Conservation (phyloP, 139 green algal genomes). For the Volvox reticuliferus region DNA sequence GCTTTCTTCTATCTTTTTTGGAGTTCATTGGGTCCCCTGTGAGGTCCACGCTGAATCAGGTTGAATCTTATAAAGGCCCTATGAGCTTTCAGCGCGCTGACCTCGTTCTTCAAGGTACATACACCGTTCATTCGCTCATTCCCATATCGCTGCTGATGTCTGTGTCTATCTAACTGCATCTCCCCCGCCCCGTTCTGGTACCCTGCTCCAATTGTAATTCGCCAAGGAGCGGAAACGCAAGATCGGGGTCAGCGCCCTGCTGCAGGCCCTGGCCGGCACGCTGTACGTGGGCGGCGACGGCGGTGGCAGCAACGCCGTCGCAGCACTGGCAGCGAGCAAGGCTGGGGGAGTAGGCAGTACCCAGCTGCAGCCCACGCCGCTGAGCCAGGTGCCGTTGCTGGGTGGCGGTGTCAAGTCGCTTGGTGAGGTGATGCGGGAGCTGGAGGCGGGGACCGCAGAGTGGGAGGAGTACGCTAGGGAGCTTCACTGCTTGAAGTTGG, state of each 20-base stretch:
- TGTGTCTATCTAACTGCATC: no score
- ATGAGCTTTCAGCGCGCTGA: no score
- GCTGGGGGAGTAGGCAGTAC: not conserved
- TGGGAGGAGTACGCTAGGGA: not conserved
- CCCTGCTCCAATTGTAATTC: no score
- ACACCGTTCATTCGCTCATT: no score
- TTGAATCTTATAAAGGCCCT: no score
- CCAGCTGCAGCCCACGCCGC: not conserved
- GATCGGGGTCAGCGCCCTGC: not conserved
- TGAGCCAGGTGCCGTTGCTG: not conserved
- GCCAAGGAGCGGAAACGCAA: conserved; percentile 15
- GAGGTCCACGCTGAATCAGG: no score
- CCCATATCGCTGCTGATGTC: no score
- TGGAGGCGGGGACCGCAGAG: not conserved
- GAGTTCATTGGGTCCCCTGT: no score
- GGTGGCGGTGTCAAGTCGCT: conserved; percentile 4
- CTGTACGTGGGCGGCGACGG: not conserved
- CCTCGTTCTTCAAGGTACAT: no score
- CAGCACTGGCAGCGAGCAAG: not conserved
- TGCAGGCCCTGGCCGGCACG: not conserved
- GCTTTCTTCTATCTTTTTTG: no score
- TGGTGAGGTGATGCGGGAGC: not conserved
- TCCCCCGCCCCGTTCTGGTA: no score
- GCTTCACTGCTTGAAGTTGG: not conserved
- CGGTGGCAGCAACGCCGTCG: not conserved